Percentiles rank a stretch among this genome's conserved stretches.
These are phyloP conservation scores for Alternaria rosae DNA, from an alignment of 2,329 filamentous ascomycete genomes.

Conservation along the genomic window DNA sequence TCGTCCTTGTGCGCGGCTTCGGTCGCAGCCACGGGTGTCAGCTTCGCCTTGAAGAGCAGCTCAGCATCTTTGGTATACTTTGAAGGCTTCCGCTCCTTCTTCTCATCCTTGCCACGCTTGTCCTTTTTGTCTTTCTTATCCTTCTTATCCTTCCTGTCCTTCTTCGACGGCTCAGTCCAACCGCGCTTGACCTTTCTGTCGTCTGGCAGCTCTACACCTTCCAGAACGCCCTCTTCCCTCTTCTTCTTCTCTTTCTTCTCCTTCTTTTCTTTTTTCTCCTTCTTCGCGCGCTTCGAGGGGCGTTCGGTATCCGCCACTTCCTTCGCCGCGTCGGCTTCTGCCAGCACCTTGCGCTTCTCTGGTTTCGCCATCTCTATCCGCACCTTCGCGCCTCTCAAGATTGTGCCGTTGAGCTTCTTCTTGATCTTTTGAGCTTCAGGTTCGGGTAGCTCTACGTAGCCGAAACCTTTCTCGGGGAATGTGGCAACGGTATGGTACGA, in stretches of 20 bases:
- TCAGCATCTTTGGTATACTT: conserved; percentile 84
- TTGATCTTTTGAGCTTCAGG: conserved; percentile 89
- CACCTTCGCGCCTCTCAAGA: conserved; percentile 84
- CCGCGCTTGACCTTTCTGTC: conserved; percentile 85
- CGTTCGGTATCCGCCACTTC: conserved; percentile 55
- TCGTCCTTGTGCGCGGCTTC: conserved; percentile 52
- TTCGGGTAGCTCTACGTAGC: conserved; percentile 82
- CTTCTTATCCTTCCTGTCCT: conserved; percentile 57
- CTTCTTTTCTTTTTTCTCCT: conserved; percentile 55
- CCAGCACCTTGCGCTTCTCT: conserved; percentile 58
- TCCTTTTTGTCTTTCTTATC: conserved; percentile 51
- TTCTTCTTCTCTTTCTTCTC: conserved; percentile 56
- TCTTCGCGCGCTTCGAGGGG: conserved; percentile 57
- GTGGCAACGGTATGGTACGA: conserved; percentile 89
- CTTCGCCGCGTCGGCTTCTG: conserved; percentile 47
- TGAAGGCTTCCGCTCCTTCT: conserved; percentile 68
- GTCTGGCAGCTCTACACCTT: conserved; percentile 74
- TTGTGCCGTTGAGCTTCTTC: conserved; percentile 87
- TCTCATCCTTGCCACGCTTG: conserved; percentile 63
- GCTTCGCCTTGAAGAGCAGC: conserved; percentile 81
- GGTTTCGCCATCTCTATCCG: conserved; percentile 82
- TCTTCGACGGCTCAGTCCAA: conserved; percentile 75
- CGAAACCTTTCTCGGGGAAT: conserved; percentile 89
- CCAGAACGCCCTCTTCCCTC: conserved; percentile 61
- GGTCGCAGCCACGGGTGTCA: conserved; percentile 60